These are phyloP conservation scores for Calonectria henricotiae DNA, from an alignment of 2,329 filamentous ascomycete genomes.

Conservation along the genomic window DNA sequence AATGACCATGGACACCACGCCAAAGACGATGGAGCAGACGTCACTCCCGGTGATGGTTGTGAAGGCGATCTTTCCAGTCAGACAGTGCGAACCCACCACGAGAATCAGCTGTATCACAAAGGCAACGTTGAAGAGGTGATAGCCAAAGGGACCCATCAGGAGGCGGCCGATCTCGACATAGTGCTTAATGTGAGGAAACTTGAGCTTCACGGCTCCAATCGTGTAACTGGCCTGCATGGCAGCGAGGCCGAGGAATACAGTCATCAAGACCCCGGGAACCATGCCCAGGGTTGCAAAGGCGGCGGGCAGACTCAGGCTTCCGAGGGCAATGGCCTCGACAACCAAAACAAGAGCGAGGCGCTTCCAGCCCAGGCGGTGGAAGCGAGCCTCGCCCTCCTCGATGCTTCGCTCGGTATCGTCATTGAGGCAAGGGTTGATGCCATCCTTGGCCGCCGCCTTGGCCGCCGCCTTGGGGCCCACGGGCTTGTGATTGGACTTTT, in stretches of 20 bases:
- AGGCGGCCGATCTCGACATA: background rate
- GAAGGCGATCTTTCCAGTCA: background rate
- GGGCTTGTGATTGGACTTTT: background rate
- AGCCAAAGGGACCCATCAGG: slow-evolving; percentile 4
- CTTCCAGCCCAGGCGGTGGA: background rate
- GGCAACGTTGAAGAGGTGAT: slow-evolving; percentile 6
- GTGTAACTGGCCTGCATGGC: slow-evolving; percentile 5
- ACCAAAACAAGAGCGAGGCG: background rate
- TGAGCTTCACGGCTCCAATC: background rate
- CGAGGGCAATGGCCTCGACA: slow-evolving; percentile 3
- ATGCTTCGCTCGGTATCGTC: slow-evolving; percentile 8
- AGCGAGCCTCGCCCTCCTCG: background rate
- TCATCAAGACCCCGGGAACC: slow-evolving; percentile 4
- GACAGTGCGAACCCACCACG: slow-evolving; percentile 4
- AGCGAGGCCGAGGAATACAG: background rate
- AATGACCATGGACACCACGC: background rate
- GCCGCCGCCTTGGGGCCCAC: background rate
- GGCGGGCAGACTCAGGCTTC: background rate
- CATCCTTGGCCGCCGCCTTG: background rate
- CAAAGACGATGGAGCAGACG: slow-evolving; percentile 1
- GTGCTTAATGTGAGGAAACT: slow-evolving; percentile 5
- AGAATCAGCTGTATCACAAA: slow-evolving; percentile 5
- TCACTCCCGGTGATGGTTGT: background rate
- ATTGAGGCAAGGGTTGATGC: background rate
- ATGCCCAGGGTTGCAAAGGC: background rate